phyloP scores from a whole-genome alignment of 192 early-diverging fungal genomes.

The Tieghemiomyces parasiticus region DNA sequence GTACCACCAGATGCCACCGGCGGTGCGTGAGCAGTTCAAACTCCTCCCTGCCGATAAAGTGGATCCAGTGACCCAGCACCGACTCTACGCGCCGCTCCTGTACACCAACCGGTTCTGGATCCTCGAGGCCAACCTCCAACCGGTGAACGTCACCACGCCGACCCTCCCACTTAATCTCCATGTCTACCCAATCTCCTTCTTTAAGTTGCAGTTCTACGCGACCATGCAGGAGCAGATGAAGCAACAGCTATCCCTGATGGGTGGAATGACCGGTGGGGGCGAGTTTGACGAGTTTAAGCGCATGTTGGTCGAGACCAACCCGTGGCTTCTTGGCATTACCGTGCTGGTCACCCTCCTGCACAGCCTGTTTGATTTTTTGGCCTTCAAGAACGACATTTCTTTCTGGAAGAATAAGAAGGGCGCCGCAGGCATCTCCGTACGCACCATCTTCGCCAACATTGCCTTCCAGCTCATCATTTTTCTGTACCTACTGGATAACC shows the following conservation, averaged over 20 bases:
- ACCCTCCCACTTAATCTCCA: conserved; percentile 48
- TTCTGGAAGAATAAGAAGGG: conserved; percentile 77
- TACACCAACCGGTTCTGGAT: conserved; percentile 76
- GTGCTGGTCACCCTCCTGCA: conserved; percentile 63
- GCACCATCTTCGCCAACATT: conserved; percentile 66
- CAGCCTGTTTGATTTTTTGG: conserved; percentile 77
- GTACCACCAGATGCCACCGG: conserved; percentile 1
- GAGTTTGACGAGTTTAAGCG: conserved; percentile 74
- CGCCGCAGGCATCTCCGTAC: conserved; percentile 68
- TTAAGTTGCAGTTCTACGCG: conserved; percentile 58
- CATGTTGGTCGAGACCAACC: conserved; percentile 85
- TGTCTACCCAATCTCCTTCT: conserved; percentile 44
- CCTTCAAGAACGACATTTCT: conserved; percentile 88
- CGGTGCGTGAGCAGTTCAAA: background rate
- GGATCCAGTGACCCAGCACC: conserved; percentile 13
- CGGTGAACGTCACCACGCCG: conserved; percentile 41
- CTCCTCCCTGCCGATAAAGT: background rate
- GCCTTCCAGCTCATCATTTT: conserved; percentile 76
- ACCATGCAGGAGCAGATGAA: conserved; percentile 48
- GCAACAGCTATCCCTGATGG: conserved; percentile 35
- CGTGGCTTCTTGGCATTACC: conserved; percentile 58
- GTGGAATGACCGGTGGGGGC: conserved; percentile 34
- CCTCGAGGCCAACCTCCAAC: conserved; percentile 42
- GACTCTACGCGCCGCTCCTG: conserved; percentile 49
- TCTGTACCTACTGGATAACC: conserved; percentile 76